A percentile compares a stretch with the other conserved stretches of the same genome.
Evolutionary conservation across 495 filamentous ascomycete genomes (phyloP).

Genomic region (Penicillium maclennaniae): DNA sequence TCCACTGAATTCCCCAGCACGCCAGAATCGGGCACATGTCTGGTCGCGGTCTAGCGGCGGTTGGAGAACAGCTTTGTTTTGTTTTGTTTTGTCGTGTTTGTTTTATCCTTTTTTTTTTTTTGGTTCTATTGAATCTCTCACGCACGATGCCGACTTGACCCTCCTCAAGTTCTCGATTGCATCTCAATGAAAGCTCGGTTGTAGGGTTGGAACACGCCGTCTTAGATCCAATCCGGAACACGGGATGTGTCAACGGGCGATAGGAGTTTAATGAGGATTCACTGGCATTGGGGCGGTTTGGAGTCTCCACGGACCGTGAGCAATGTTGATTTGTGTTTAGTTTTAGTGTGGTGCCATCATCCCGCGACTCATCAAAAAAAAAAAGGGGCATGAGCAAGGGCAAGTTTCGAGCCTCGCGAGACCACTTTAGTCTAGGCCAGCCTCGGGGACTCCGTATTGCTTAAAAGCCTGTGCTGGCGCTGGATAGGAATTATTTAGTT

Average conservation of each 20-base stretch:
- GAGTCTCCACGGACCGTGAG: not conserved
- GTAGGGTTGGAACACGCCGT: not conserved
- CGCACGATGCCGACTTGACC: too few relatives aligned
- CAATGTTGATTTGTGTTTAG: not conserved
- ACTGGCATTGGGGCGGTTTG: not conserved
- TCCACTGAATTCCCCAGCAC: not conserved
- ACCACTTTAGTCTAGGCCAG: too few relatives aligned
- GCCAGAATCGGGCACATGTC: constrained; percentile 10
- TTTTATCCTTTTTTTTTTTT: too few relatives aligned
- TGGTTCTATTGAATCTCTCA: too few relatives aligned
- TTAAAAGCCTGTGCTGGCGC: too few relatives aligned
- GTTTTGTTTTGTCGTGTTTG: not conserved
- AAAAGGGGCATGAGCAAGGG: too few relatives aligned
- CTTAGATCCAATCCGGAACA: not conserved
- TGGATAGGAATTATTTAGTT: too few relatives aligned
- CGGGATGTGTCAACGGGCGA: not conserved
- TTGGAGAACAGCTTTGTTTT: not conserved
- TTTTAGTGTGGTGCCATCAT: not conserved
- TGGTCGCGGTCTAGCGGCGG: constrained; percentile 16
- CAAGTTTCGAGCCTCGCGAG: too few relatives aligned
- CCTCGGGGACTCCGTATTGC: too few relatives aligned
- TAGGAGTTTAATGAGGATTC: constrained; percentile 9
- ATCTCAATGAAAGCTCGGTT: constrained; percentile 5
- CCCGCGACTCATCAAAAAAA: not conserved
- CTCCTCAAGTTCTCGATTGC: too few relatives aligned